Evolutionary conservation across 2,329 filamentous ascomycete species (phyloP).

Genomic region (Alternaria triticina): DNA sequence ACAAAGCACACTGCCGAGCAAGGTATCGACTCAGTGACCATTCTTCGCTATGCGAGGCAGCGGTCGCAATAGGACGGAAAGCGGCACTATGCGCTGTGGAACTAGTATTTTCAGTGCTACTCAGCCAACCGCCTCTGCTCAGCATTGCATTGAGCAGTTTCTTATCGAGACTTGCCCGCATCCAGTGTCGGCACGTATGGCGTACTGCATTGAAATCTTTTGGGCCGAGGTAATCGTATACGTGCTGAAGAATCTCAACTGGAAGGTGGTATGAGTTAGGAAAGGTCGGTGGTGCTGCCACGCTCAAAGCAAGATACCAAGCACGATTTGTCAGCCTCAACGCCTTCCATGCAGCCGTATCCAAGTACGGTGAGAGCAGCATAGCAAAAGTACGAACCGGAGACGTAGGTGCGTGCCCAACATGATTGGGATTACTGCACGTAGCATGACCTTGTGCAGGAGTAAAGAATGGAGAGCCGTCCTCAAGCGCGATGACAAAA

Average conservation of each 20-base stretch:
- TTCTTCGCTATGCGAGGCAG: constrained; percentile 20
- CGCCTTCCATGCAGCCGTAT: constrained; percentile 19
- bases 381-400: neutral
- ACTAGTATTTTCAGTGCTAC: constrained; percentile 8
- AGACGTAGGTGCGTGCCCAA: neutral
- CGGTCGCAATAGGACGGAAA: neutral
- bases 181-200: constrained; percentile 66
- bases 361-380: constrained; percentile 21
- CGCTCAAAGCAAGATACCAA: constrained; percentile 43
- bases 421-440: neutral
- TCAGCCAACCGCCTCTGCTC: constrained; percentile 60
- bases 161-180: constrained; percentile 62
- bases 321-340: constrained; percentile 44
- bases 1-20: constrained; percentile 58
- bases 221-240: constrained; percentile 55
- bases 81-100: neutral
- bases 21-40: constrained; percentile 56
- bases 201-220: constrained; percentile 66
- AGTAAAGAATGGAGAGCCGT: neutral
- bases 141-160: constrained; percentile 61
- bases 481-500: constrained; percentile 8
- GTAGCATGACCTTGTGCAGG: neutral
- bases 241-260: constrained; percentile 57
- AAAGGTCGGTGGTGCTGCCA: constrained; percentile 25
- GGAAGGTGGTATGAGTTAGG: constrained; percentile 48